Conservation (phyloP, 306 rosid genomes). For the Fagus crenata region DNA sequence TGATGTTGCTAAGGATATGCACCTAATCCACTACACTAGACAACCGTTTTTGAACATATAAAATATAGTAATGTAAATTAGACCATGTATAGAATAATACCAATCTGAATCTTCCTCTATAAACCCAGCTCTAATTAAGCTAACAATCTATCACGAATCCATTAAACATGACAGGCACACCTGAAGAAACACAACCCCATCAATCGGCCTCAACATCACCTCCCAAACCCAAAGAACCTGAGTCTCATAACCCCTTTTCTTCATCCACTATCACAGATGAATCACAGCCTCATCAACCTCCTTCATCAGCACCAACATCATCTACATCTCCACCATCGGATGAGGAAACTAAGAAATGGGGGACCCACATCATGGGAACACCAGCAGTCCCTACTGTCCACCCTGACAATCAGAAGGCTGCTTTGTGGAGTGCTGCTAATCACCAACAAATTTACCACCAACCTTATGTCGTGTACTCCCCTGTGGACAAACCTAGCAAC, state of each 20-base stretch:
- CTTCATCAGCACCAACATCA: background rate
- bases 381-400: constrained; percentile 42
- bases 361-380: constrained; percentile 52
- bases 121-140: background rate
- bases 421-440: constrained; percentile 40
- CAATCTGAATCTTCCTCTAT: background rate
- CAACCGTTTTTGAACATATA: background rate
- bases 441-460: constrained; percentile 37
- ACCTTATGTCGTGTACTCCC: constrained; percentile 45
- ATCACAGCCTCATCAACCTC: background rate
- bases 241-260: background rate
- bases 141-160: background rate
- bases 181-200: constrained; percentile 12
- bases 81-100: background rate
- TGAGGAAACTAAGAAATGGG: constrained; percentile 50
- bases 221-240: constrained; percentile 2
- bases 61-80: constrained; percentile 11
- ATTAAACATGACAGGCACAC: constrained; percentile 26
- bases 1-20: background rate
- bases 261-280: constrained; percentile 12
- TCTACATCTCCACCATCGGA: constrained; percentile 18
- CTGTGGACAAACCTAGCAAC: constrained; percentile 34
- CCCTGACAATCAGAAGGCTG: constrained; percentile 50
- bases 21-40: background rate
- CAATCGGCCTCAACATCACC: background rate